Evolutionary conservation across 768 basidiomycete genomes (phyloP).

Genomic region (Hortiboletus campestris): DNA sequence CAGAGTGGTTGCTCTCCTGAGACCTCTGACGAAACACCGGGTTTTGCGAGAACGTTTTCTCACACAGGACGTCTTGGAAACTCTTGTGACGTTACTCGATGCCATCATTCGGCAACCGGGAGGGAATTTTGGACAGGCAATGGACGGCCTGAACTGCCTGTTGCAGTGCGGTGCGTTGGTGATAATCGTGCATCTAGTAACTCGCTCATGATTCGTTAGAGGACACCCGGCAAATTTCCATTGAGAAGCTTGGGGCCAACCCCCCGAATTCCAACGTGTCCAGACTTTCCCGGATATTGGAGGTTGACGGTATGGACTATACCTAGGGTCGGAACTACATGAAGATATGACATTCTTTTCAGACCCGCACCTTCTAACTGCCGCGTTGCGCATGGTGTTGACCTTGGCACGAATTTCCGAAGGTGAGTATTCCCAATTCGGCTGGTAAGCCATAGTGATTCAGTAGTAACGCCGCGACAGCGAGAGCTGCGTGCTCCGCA

Average conservation of each 20-base stretch:
- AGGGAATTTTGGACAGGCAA: slow-evolving; percentile 17
- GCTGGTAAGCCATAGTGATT: too few species aligned
- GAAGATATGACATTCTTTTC: not conserved
- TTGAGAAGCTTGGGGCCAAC: slow-evolving; percentile 4
- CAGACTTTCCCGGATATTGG: slow-evolving; percentile 18
- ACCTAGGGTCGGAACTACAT: not conserved
- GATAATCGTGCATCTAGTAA: not conserved
- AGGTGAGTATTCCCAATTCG: slow-evolving; percentile 2
- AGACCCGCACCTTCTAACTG: slow-evolving; percentile 12
- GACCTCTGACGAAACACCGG: slow-evolving; percentile 20
- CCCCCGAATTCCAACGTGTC: not conserved
- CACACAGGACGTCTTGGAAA: slow-evolving; percentile 11
- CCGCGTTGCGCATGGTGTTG: slow-evolving; percentile 20
- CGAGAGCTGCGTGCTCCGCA: not conserved
- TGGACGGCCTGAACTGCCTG: slow-evolving; percentile 22
- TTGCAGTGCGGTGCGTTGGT: slow-evolving; percentile 17
- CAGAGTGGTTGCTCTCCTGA: slow-evolving; percentile 23
- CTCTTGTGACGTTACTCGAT: slow-evolving; percentile 16
- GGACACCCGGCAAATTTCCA: slow-evolving; percentile 5
- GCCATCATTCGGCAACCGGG: not conserved
- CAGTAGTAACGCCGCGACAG: not conserved
- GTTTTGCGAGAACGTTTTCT: slow-evolving; percentile 15
- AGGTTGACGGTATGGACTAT: slow-evolving; percentile 10
- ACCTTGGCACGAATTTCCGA: slow-evolving; percentile 17
- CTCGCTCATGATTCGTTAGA: slow-evolving; percentile 1